Percentiles rank a stretch among this genome's conserved stretches.
phyloP scores from a whole-genome alignment of 768 basidiomycete species.

The Phaeolepiota aurea region DNA sequence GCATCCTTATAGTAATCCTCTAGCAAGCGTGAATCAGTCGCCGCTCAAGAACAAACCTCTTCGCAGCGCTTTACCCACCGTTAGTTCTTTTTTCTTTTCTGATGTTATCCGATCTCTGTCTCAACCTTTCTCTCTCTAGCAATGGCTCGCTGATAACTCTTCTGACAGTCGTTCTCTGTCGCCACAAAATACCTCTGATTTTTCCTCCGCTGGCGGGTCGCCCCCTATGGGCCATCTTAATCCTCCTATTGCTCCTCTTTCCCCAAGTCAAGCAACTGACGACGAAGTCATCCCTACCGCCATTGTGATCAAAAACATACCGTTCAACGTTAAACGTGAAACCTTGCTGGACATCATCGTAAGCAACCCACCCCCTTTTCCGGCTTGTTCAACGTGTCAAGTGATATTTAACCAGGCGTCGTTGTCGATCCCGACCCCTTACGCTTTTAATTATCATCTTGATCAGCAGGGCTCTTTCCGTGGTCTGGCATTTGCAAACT shows the following conservation, averaged over 20 bases:
- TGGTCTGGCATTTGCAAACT: conserved; percentile 97
- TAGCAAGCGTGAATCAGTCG: conserved; percentile 50
- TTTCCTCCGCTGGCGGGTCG: conserved; percentile 82
- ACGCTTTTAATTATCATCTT: conserved; percentile 99
- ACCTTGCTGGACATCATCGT: conserved; percentile 95
- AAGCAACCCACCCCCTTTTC: no score
- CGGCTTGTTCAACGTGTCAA: no score
- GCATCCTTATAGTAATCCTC: conserved; percentile 45
- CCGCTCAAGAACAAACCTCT: conserved; percentile 69
- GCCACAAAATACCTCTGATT: conserved; percentile 81
- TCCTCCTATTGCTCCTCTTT: conserved; percentile 37
- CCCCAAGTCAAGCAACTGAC: conserved; percentile 46
- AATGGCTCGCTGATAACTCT: conserved; percentile 74
- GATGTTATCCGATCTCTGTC: conserved; percentile 9
- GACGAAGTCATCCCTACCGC: conserved; percentile 98
- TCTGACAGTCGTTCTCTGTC: conserved; percentile 78
- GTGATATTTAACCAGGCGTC: conserved; percentile 68
- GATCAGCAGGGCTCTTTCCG: conserved; percentile 96
- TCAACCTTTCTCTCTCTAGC: conserved; percentile 34
- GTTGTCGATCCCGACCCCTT: conserved; percentile 89
- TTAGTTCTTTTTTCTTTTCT: conserved; percentile 31
- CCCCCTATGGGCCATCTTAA: conserved; percentile 50
- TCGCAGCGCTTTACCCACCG: conserved; percentile 67
- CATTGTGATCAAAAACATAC: conserved; percentile 99
- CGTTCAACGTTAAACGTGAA: conserved; percentile 97